phyloP scores from a whole-genome alignment of 371 early-diverging fungal species.

The Lichtheimia ornata region DNA sequence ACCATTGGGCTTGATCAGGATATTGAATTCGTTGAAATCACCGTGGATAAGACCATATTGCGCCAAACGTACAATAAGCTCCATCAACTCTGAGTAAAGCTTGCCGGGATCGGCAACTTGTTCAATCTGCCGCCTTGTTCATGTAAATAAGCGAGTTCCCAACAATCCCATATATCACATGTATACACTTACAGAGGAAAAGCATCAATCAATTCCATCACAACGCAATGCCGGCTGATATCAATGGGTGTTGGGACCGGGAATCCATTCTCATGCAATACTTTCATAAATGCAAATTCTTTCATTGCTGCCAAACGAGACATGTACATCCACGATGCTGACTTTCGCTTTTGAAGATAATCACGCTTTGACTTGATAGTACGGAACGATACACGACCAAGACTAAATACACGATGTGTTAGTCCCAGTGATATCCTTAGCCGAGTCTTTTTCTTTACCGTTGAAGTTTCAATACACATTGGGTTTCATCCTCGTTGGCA shows the following conservation, averaged over 20 bases:
- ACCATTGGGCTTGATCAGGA: constrained; percentile 87
- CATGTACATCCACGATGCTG: constrained; percentile 98
- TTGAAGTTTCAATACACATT: constrained; percentile 91
- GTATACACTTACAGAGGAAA: constrained; percentile 75
- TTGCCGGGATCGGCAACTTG: constrained; percentile 87
- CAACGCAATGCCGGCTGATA: constrained; percentile 95
- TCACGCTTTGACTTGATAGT: constrained; percentile 98
- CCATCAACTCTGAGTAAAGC: constrained; percentile 93
- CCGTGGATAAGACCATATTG: constrained; percentile 98
- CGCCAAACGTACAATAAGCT: constrained; percentile 93
- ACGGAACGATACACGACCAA: constrained; percentile 98
- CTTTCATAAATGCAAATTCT: constrained; percentile 97
- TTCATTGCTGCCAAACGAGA: constrained; percentile 95
- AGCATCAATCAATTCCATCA: constrained; percentile 96
- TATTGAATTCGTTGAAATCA: constrained; percentile 99
- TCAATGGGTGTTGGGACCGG: constrained; percentile 96
- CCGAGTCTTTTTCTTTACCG: constrained; percentile 53
- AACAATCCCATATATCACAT: background rate
- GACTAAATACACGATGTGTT: constrained; percentile 36
- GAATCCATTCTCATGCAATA: constrained; percentile 89
- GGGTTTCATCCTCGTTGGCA: constrained; percentile 87
- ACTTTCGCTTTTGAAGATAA: constrained; percentile 89
- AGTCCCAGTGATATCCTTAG: background rate
- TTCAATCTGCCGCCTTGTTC: constrained; percentile 75
- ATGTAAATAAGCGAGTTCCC: background rate